phyloP scores from a whole-genome alignment of 306 rosid genomes.

The Lablab purpureus region DNA sequence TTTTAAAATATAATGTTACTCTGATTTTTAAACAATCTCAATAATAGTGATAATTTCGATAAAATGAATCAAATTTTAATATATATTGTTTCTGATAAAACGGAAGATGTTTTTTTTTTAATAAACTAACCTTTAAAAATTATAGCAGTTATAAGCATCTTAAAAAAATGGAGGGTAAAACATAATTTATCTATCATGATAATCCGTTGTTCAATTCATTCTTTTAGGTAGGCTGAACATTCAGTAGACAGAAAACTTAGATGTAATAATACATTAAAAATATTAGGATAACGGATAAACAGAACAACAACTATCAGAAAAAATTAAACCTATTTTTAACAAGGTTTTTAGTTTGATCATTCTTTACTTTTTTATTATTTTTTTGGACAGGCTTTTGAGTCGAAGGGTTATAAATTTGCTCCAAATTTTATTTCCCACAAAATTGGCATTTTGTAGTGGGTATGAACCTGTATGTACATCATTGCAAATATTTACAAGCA shows the following conservation, averaged over 20 bases:
- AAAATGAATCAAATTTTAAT: too few relatives aligned
- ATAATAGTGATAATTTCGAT: background rate
- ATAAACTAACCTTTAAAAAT: background rate
- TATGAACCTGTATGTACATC: constrained; percentile 42
- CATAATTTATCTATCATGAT: too few relatives aligned
- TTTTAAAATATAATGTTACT: background rate
- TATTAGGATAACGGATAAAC: too few relatives aligned
- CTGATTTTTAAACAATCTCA: background rate
- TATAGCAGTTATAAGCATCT: background rate
- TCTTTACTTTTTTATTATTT: background rate
- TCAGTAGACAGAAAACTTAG: too few relatives aligned
- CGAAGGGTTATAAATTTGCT: constrained; percentile 11
- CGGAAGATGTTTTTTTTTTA: background rate
- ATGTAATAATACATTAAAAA: too few relatives aligned
- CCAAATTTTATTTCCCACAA: constrained; percentile 15
- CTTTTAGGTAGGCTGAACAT: too few relatives aligned
- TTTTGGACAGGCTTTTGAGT: background rate
- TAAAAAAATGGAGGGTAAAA: too few relatives aligned
- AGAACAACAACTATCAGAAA: too few relatives aligned
- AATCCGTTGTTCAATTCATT: too few relatives aligned
- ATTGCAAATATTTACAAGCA: constrained; percentile 50
- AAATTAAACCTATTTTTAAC: too few relatives aligned
- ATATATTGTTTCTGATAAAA: background rate
- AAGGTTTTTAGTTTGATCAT: too few relatives aligned
- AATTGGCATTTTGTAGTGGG: constrained; percentile 11